A percentile compares a stretch with the other conserved stretches of the same genome.
Evolutionary conservation across 805 yeast genomes (phyloP).

Genomic region (Saccharomycopsis capsularis): DNA sequence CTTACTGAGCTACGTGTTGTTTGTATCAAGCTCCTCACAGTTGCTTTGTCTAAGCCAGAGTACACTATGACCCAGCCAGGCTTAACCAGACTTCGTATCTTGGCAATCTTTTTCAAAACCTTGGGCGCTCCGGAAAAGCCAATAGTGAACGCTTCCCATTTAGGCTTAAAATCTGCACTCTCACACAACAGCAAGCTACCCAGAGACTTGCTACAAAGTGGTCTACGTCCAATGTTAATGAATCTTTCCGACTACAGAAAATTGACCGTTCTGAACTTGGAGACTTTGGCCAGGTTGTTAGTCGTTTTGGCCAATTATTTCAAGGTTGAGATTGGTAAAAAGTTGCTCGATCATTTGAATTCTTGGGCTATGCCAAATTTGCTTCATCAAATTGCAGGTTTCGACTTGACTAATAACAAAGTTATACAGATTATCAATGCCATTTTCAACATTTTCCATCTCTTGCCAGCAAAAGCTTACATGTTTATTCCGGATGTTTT

Average conservation of each 20-base stretch:
- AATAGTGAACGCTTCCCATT: conserved; percentile 89
- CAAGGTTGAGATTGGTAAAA: conserved; percentile 94
- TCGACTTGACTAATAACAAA: conserved; percentile 71
- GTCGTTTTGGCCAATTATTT: conserved; percentile 87
- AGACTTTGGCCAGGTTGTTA: conserved; percentile 79
- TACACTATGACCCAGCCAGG: conserved; percentile 69
- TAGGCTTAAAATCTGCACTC: conserved; percentile 75
- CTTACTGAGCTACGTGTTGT: conserved; percentile 82
- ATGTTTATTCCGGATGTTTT: conserved; percentile 86
- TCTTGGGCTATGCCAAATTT: conserved; percentile 91
- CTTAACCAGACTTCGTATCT: conserved; percentile 66
- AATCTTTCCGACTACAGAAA: conserved; percentile 90
- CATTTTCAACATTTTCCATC: conserved; percentile 82
- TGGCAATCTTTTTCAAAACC: conserved; percentile 93
- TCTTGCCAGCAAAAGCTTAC: conserved; percentile 86
- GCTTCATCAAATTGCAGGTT: conserved; percentile 67
- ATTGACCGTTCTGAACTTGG: conserved; percentile 80
- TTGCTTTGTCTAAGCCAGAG: conserved; percentile 80
- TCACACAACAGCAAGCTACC: conserved; percentile 86
- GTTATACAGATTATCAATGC: conserved; percentile 85
- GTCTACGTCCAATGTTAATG: conserved; percentile 91
- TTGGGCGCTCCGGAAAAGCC: conserved; percentile 77
- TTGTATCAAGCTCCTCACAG: conserved; percentile 73
- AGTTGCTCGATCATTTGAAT: conserved; percentile 83
- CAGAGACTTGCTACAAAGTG: conserved; percentile 89